Evolutionary conservation across 352 stramenopile species (phyloP), one percentile per base, ranked within the genome.

Genomic region (Globisporangium recalcitrans): DNA sequence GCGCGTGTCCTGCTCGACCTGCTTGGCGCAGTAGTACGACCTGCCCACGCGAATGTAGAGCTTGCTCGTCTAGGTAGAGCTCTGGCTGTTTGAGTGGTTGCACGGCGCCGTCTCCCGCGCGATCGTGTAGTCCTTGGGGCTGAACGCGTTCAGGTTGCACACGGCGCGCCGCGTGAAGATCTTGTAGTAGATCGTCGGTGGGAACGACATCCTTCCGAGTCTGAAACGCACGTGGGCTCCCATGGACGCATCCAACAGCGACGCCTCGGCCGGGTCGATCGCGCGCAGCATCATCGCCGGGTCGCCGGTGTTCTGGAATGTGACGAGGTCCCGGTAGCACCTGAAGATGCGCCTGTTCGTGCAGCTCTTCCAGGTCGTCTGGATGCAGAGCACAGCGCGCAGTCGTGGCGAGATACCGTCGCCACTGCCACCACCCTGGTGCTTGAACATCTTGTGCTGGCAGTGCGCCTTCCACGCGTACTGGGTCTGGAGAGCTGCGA

Each of bases 151-250:
- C 8, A 97, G 74, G 60, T 97, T 88, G 51, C 88, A 95, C 60
- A 97, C 75, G 1, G 90, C 80, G 36, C 75, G 75, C 24, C 87
- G 80, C 19, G 87, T 95, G 69, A 93, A 97, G 64, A 97, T 91
- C 72, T 97, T 97, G 81, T 97, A 97, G 81, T 97, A 97, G 53
- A 97, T 96, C 19, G 83, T 91, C n/a, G 91, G 91, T 8, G 91
- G 91, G 69, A 97, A 97, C 4, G 71, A 75, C 48, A 86, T 61
- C 0, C 91, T 90, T 2, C 91, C 91, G 36, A 97, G 78, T 2
- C 91, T 82, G 61, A 97, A 97, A 1, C 88, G 86, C 27, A 97
- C 81, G 52, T 87, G 75, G 0, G 83, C 83, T 0, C 80, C 77
- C 71, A 93, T 91, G n/a, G 90, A 82, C 13, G 76, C 75, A 60